Evolutionary conservation across 495 filamentous ascomycete species (phyloP).

Genomic region (Neurospora sp.): DNA sequence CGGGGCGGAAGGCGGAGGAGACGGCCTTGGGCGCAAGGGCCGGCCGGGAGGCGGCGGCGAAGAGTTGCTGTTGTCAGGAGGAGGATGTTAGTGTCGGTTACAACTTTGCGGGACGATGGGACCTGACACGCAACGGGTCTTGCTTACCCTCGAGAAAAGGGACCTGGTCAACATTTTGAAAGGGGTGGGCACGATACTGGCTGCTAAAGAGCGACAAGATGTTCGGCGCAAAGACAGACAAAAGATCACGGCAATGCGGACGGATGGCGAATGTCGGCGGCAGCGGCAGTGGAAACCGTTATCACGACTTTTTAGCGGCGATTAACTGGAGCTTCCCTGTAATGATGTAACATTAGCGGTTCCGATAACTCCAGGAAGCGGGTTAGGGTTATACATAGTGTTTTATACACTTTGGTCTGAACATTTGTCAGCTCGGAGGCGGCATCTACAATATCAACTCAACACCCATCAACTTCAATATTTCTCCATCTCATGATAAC

Average conservation of each 20-base stretch:
- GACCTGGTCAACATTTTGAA: conserved; percentile 17
- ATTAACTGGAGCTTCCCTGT: not conserved
- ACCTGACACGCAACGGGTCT: not conserved
- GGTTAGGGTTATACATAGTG: not conserved
- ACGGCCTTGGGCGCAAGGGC: not conserved
- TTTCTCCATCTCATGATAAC: not conserved
- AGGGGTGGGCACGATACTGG: not conserved
- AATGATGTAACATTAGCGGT: not conserved
- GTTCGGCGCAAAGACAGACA: not conserved
- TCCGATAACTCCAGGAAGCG: not conserved
- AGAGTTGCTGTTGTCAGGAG: conserved; percentile 5
- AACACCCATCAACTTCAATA: not conserved
- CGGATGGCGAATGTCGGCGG: not conserved
- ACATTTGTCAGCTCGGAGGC: not conserved
- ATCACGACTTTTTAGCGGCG: not conserved
- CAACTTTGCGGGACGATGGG: not conserved
- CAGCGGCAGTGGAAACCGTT: not conserved
- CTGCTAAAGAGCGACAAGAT: not conserved
- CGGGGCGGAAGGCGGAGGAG: conserved; percentile 6
- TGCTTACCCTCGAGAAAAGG: conserved; percentile 16
- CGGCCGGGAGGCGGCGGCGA: conserved; percentile 3
- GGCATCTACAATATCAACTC: not conserved
- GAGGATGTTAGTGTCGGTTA: not conserved
- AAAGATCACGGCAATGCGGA: not conserved
- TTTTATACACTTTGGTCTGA: not conserved